Conservation (phyloP, 257 asterid species). For the Nyctanthes arbortristis region DNA sequence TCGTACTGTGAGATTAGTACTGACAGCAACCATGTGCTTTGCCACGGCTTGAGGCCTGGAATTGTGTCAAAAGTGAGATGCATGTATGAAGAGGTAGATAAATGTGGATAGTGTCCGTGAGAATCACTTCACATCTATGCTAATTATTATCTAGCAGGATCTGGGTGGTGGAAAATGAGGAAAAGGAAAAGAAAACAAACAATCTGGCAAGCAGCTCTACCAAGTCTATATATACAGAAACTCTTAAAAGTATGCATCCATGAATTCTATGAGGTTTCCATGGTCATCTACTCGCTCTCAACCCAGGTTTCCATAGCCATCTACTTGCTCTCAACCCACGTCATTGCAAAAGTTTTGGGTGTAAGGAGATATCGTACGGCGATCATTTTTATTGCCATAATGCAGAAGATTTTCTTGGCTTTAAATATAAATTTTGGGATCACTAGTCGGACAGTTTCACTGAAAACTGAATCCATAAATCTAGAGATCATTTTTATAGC, state of each 20-base stretch:
- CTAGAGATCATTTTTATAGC: not conserved
- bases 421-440: too few species aligned
- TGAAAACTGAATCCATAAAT: too few species aligned
- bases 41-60: constrained; percentile 94
- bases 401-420: too few species aligned
- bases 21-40: constrained; percentile 99
- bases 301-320: not conserved
- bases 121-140: too few species aligned
- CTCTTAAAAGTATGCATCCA: not conserved
- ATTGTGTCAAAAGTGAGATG: constrained; percentile 23
- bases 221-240: not conserved
- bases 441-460: not conserved
- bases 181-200: too few species aligned
- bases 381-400: too few species aligned
- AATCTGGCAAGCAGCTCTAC: not conserved
- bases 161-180: too few species aligned
- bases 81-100: constrained; percentile 1
- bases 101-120: not conserved
- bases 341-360: not conserved
- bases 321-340: not conserved
- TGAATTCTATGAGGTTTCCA: not conserved
- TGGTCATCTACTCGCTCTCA: not conserved
- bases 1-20: constrained; percentile 85
- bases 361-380: too few species aligned
- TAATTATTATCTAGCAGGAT: too few species aligned